Evolutionary conservation across 148 eudicot species (phyloP).

Genomic region (Heliamphora exappendiculata): DNA sequence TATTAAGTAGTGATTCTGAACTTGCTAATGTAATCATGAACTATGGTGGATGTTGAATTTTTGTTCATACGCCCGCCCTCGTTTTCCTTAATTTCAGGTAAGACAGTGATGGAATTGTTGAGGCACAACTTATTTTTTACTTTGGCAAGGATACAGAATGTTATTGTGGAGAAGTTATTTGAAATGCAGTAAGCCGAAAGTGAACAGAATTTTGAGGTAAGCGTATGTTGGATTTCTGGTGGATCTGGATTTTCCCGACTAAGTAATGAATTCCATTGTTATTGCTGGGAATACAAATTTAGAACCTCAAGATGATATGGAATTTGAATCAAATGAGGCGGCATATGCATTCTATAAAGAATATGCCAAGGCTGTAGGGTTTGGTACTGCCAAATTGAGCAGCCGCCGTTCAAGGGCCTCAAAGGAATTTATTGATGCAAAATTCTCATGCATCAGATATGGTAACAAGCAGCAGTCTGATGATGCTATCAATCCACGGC

Average conservation of each 20-base stretch:
- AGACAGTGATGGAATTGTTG: slow-evolving; percentile 2
- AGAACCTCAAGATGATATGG: slow-evolving; percentile 45
- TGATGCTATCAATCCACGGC: slow-evolving; percentile 67
- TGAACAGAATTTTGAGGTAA: slow-evolving; percentile 1
- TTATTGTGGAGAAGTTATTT: background rate
- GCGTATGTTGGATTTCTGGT: background rate
- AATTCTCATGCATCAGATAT: slow-evolving; percentile 63
- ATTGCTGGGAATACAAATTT: slow-evolving; percentile 22
- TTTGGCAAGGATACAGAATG: background rate
- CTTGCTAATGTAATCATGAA: background rate
- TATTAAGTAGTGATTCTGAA: background rate
- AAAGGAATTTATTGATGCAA: slow-evolving; percentile 65
- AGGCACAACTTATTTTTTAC: background rate
- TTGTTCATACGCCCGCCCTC: background rate
- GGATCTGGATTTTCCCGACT: background rate
- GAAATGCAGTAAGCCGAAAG: slow-evolving; percentile 9
- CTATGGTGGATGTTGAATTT: background rate
- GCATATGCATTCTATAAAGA: slow-evolving; percentile 63
- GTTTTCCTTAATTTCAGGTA: background rate
- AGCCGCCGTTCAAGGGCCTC: slow-evolving; percentile 67
- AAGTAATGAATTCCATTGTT: slow-evolving; percentile 28
- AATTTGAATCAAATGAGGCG: slow-evolving; percentile 55
- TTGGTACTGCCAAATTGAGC: slow-evolving; percentile 67
- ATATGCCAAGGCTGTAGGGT: slow-evolving; percentile 57
- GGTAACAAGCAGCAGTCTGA: slow-evolving; percentile 69